These are phyloP conservation scores for Hemisphaericaspora nanyangensis DNA, from an alignment of 805 yeast species.

Conservation along the genomic window DNA sequence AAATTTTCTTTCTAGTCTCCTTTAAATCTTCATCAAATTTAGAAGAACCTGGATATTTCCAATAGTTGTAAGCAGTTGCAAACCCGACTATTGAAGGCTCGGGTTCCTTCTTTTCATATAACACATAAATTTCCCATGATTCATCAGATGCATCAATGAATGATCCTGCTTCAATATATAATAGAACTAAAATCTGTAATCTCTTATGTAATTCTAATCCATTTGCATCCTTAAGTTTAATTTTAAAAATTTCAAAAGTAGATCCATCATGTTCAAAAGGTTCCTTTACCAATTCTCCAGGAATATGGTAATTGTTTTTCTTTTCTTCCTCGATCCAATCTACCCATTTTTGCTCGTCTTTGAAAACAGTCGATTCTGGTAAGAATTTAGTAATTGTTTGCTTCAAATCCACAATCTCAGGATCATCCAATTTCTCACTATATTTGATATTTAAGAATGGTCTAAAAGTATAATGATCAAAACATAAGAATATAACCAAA, in stretches of 20 bases:
- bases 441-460: constrained; percentile 68
- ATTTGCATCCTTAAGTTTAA: constrained; percentile 35
- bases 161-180: constrained; percentile 93
- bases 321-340: constrained; percentile 50
- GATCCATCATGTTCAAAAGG: constrained; percentile 25
- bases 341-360: constrained; percentile 69
- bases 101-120: constrained; percentile 28
- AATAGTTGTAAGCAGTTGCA: constrained; percentile 78
- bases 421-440: constrained; percentile 47
- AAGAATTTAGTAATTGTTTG: constrained; percentile 51
- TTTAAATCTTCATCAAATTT: constrained; percentile 44
- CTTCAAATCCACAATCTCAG: constrained; percentile 57
- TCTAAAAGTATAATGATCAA: constrained; percentile 68
- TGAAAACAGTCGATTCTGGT: constrained; percentile 57
- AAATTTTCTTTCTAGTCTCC: constrained; percentile 64
- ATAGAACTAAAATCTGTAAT: constrained; percentile 72
- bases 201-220: constrained; percentile 59
- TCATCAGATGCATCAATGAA: constrained; percentile 74
- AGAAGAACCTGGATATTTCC: constrained; percentile 60
- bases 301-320: constrained; percentile 30
- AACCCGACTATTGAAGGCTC: constrained; percentile 65
- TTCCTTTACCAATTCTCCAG: constrained; percentile 33
- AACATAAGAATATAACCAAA: constrained; percentile 59
- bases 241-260: constrained; percentile 50
- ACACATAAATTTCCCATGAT: constrained; percentile 74